Evolutionary conservation across 305 asterid genomes (phyloP).

Genomic region (Fraxinus floribunda): DNA sequence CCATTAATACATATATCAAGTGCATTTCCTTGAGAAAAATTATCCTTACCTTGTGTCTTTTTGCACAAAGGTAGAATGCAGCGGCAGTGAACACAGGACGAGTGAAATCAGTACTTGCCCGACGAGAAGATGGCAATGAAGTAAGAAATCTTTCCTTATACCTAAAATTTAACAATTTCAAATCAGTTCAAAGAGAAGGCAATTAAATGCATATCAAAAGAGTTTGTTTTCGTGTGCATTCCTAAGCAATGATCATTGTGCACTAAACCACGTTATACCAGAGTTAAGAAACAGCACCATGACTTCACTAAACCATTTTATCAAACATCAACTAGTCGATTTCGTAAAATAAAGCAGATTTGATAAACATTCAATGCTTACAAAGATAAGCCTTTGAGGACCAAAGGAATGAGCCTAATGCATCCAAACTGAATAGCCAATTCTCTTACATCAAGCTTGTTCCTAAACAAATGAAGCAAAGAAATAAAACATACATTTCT

Average conservation of each 20-base stretch:
- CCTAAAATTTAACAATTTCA: constrained; percentile 35
- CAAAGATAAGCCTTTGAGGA: constrained; percentile 65
- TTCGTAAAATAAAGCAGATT: not conserved
- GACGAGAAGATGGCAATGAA: constrained; percentile 77
- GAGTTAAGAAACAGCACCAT: not conserved
- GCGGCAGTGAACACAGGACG: constrained; percentile 86
- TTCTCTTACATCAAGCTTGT: constrained; percentile 81
- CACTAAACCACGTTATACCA: not conserved
- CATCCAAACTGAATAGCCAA: constrained; percentile 90
- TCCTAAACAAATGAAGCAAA: constrained; percentile 41
- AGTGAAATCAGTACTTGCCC: constrained; percentile 71
- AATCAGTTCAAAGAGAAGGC: not conserved
- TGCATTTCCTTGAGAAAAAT: constrained; percentile 6
- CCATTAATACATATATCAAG: not conserved
- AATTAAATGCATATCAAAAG: not conserved
- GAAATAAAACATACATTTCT: not conserved
- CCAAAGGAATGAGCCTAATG: constrained; percentile 77
- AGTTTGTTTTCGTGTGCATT: not conserved
- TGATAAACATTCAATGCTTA: constrained; percentile 33
- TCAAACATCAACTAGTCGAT: not conserved
- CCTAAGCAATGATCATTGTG: not conserved
- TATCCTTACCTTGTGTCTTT: constrained; percentile 66
- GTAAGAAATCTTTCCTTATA: constrained; percentile 77
- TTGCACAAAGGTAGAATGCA: constrained; percentile 83
- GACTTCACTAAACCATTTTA: not conserved